Evolutionary conservation across 2,329 filamentous ascomycete genomes (phyloP), one percentile per base, ranked within the genome.

Genomic region (Fusarium drepaniforme): DNA sequence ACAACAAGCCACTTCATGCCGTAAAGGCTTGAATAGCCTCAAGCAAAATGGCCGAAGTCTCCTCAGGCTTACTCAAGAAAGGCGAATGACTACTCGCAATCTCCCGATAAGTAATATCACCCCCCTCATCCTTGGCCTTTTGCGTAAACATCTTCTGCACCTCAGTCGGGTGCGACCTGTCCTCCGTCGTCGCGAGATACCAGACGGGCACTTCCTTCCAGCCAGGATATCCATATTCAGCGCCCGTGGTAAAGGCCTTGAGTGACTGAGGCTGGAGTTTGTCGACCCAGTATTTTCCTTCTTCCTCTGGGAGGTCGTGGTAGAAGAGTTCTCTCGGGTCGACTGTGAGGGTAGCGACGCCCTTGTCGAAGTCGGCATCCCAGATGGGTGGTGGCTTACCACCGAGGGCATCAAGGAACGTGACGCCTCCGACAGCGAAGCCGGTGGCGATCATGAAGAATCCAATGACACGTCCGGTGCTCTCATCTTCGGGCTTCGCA

Each of bases 181-280:
- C 87, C 66, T 86, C 81, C 0, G 75, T 72, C 0, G 86, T 86
- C 0, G 81, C 83, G 3, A 89, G 74, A 72, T 85, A 88, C 86
- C 86, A 88, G 2, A 76, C 71, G 1, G 86, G 86, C 44, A 87
- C 84, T 46, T 88, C 86, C 68, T 75, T 76, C 87, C 87, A 89
- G 0, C 86, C 87, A 0, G 84, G 79, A 68, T 89, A 87, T 0
- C 81, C 71, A 57, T 81, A 66, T 67, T 88, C 85, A 0, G 83
- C 83, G 0, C 85, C 87, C 40, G 86, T 84, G 5, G 83, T 84
- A n/a, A 88, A 73, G 1, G 86, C 75, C 58, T 85, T 86, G 9
- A 87, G 75, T 4, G 82, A 83, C 23, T 89, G 86, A 0, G 72
- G 75, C 0, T 76, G 80, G 7, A 89, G 84, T 67, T 84, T 82